Percentiles rank a stretch among this genome's conserved stretches.
These are phyloP conservation scores for Salix udensis DNA, from an alignment of 345 rosid genomes.

Conservation along the genomic window DNA sequence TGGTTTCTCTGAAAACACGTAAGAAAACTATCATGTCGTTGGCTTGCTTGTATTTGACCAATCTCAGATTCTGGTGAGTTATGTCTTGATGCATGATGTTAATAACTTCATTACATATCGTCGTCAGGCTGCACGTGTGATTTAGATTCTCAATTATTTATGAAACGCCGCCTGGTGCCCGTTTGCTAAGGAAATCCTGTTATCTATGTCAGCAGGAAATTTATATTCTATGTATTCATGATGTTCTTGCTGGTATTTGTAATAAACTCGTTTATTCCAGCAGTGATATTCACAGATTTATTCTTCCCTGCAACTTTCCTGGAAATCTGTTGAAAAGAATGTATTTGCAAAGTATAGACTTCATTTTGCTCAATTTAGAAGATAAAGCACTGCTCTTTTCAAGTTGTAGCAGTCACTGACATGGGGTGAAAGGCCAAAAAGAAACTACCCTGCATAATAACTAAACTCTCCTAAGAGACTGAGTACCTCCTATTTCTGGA, in stretches of 20 bases:
- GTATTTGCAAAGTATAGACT: conserved; percentile 20
- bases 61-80: too few relatives aligned
- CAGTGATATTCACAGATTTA: not conserved
- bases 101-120: too few relatives aligned
- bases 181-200: too few relatives aligned
- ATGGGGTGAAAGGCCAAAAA: not conserved
- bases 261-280: not conserved
- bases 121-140: too few relatives aligned
- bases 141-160: too few relatives aligned
- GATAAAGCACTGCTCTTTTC: conserved; percentile 18
- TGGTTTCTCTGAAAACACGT: too few relatives aligned
- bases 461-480: conserved; percentile 47
- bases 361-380: conserved; percentile 17
- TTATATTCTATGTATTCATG: too few relatives aligned
- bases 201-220: too few relatives aligned
- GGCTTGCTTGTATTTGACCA: too few relatives aligned
- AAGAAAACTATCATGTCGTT: too few relatives aligned
- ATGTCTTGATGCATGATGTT: too few relatives aligned
- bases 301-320: not conserved
- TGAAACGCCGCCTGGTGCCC: too few relatives aligned
- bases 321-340: not conserved
- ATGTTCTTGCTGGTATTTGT: not conserved
- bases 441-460: not conserved
- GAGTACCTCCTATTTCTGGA: conserved; percentile 68
- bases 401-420: conserved; percentile 16